Evolutionary conservation across 768 basidiomycete genomes (phyloP).

Genomic region (Trametopsis cervina): DNA sequence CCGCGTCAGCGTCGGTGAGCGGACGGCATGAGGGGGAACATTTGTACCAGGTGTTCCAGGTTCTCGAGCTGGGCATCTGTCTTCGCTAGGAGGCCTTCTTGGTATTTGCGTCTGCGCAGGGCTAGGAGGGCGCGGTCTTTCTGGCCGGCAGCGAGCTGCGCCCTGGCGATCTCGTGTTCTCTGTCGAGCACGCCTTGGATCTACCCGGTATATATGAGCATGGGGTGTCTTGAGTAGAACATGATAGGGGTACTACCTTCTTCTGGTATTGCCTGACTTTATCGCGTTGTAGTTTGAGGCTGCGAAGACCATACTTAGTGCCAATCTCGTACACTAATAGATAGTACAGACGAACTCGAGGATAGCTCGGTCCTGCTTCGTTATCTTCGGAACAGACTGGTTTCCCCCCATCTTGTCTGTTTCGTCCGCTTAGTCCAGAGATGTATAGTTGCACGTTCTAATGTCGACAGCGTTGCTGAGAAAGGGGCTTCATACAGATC

Average conservation of each 20-base stretch:
- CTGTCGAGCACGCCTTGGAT: slow-evolving; percentile 81
- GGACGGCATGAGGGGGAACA: not conserved
- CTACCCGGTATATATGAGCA: slow-evolving; percentile 31
- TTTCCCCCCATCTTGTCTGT: slow-evolving; percentile 49
- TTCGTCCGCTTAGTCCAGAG: not conserved
- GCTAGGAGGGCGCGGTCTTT: slow-evolving; percentile 87
- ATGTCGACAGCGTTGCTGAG: too few relatives aligned
- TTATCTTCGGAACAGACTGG: slow-evolving; percentile 82
- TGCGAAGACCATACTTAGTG: too few relatives aligned
- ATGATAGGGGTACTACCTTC: slow-evolving; percentile 45
- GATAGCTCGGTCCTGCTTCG: slow-evolving; percentile 88
- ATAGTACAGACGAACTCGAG: slow-evolving; percentile 66
- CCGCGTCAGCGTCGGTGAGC: not conserved
- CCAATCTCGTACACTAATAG: slow-evolving; percentile 10
- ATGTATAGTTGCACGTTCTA: not conserved
- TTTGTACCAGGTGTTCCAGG: slow-evolving; percentile 76
- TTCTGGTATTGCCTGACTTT: slow-evolving; percentile 95
- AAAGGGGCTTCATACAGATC: not conserved
- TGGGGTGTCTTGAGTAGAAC: not conserved
- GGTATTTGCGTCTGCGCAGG: slow-evolving; percentile 87
- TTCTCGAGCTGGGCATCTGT: slow-evolving; percentile 88
- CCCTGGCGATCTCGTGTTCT: slow-evolving; percentile 85
- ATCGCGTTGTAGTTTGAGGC: slow-evolving; percentile 93
- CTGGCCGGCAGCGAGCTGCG: slow-evolving; percentile 72
- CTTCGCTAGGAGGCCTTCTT: slow-evolving; percentile 78